These are phyloP conservation scores for Fomitopsis schrenkii DNA, from an alignment of 1,284 basidiomycete genomes.

Conservation along the genomic window DNA sequence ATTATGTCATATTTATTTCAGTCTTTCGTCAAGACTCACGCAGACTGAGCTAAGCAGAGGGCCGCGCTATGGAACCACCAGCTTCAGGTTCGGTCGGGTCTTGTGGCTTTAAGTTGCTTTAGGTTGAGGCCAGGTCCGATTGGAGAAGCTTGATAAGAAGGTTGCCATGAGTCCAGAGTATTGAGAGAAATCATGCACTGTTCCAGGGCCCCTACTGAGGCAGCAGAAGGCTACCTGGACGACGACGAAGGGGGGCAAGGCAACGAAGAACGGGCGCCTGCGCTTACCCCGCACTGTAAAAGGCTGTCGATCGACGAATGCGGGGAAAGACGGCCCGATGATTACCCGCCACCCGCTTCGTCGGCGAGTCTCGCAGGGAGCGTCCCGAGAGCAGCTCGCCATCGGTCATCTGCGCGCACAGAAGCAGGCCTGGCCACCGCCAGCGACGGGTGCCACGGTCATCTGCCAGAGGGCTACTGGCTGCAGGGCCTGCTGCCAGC, in stretches of 20 bases:
- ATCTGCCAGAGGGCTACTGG: neutral
- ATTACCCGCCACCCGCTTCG: neutral
- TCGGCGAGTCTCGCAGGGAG: neutral
- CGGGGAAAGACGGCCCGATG: slow-evolving; percentile 5
- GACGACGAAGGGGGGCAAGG: neutral
- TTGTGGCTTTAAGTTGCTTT: too few relatives aligned
- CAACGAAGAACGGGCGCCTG: neutral
- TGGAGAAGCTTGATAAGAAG: too few relatives aligned
- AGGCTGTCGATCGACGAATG: neutral
- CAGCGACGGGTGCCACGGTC: neutral
- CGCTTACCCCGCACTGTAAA: neutral
- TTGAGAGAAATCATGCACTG: too few relatives aligned
- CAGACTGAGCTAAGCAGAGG: neutral
- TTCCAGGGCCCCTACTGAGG: too few relatives aligned
- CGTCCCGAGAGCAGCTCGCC: neutral
- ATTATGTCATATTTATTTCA: neutral
- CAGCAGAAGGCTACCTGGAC: too few relatives aligned
- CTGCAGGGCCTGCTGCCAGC: neutral
- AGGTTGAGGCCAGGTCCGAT: too few relatives aligned
- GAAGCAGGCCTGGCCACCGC: neutral
- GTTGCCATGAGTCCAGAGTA: too few relatives aligned
- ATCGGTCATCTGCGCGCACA: neutral
- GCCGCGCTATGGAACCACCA: too few relatives aligned
- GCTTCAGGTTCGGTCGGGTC: too few relatives aligned
- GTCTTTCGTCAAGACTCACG: neutral